These are phyloP conservation scores for Venturia effusa DNA, from an alignment of 2,329 filamentous ascomycete species.

Conservation along the genomic window DNA sequence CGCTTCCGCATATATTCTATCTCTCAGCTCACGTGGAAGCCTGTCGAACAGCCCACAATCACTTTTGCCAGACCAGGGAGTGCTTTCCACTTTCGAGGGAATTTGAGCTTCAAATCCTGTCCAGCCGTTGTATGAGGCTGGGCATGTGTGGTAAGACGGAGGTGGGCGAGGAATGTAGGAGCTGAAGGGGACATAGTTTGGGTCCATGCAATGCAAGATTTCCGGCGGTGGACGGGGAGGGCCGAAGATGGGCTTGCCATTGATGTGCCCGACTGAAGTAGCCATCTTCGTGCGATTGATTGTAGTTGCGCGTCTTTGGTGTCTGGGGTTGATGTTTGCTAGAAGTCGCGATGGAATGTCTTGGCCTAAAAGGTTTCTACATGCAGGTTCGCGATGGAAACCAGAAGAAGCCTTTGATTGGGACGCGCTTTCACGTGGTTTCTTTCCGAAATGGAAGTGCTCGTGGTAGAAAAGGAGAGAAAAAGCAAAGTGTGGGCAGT, in stretches of 20 bases:
- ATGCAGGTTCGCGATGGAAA: neutral
- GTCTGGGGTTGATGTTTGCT: neutral
- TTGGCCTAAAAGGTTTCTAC: neutral
- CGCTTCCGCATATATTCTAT: neutral
- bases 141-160: neutral
- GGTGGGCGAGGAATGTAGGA: neutral
- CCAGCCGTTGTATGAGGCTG: neutral
- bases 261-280: neutral
- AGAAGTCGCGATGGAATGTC: neutral
- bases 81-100: neutral
- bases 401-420: neutral
- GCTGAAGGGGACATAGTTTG: neutral
- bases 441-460: neutral
- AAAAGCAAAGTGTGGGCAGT: too few relatives aligned
- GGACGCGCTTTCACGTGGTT: neutral
- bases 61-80: neutral
- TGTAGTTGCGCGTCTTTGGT: neutral
- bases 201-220: neutral
- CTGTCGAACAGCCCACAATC: neutral
- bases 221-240: neutral
- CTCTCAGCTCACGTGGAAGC: neutral
- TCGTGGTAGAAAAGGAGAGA: too few relatives aligned
- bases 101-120: neutral
- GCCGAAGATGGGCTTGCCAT: neutral
- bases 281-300: neutral